Percentiles rank a stretch among this genome's conserved stretches.
Evolutionary conservation across 148 eudicot species (phyloP).

Genomic region (Chenopodium formosanum): DNA sequence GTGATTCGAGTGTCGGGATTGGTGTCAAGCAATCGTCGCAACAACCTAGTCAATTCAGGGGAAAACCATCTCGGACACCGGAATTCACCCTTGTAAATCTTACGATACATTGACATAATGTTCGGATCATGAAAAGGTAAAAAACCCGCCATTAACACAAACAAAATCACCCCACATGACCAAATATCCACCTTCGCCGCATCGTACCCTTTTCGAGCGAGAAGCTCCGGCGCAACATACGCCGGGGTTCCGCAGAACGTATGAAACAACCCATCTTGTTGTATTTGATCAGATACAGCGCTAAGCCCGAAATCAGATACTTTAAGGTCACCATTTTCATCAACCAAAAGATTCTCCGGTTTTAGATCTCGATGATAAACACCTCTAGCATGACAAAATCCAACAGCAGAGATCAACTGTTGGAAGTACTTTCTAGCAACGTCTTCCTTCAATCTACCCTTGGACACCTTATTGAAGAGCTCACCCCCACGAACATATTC

Average conservation of each 20-base stretch:
- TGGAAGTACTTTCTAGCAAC: slow-evolving; percentile 59
- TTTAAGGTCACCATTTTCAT: slow-evolving; percentile 57
- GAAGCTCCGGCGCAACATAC: slow-evolving; percentile 59
- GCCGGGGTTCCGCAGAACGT: slow-evolving; percentile 71
- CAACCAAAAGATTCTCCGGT: slow-evolving; percentile 54
- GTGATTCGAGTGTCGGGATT: slow-evolving; percentile 58
- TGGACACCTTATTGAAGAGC: slow-evolving; percentile 55
- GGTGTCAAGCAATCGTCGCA: slow-evolving; percentile 41
- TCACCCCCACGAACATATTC: slow-evolving; percentile 64
- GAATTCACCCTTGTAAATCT: slow-evolving; percentile 56
- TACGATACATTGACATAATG: slow-evolving; percentile 53
- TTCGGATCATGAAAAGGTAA: slow-evolving; percentile 59
- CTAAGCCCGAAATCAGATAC: slow-evolving; percentile 67
- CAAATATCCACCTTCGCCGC: slow-evolving; percentile 57
- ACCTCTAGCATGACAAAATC: slow-evolving; percentile 61
- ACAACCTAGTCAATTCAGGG: slow-evolving; percentile 40
- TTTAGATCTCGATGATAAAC: slow-evolving; percentile 62
- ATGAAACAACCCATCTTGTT: slow-evolving; percentile 56
- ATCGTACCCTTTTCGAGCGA: slow-evolving; percentile 52
- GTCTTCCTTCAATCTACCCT: slow-evolving; percentile 53
- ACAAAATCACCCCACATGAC: slow-evolving; percentile 59
- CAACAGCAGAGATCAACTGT: slow-evolving; percentile 53
- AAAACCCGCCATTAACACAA: slow-evolving; percentile 62
- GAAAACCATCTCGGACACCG: slow-evolving; percentile 64
- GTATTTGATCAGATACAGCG: slow-evolving; percentile 50